Evolutionary conservation across 1,284 basidiomycete species (phyloP), one percentile per base, ranked within the genome.

Genomic region (Xanthoconium separans): DNA sequence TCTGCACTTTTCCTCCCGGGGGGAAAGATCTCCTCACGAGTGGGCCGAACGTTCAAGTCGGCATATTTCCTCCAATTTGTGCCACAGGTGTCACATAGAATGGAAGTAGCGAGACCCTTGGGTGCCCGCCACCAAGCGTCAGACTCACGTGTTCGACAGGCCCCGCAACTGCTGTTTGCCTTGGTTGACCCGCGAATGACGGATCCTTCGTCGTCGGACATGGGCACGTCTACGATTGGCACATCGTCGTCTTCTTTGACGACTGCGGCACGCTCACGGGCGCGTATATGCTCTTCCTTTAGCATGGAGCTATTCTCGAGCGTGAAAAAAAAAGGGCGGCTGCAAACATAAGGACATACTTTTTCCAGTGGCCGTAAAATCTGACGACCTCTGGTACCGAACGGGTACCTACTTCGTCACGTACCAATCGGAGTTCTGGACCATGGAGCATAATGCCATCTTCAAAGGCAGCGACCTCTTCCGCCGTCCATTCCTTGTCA

Each of bases 11-110:
- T 80, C 70, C 82, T 85, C 44, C 74, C 75, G 0, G 75, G 63
- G 4, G 75, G 70, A 1, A 59, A 61, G 0, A 77, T 74, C 42
- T 90, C 89, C 54, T 91, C 90, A 22, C 89, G 79, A 30, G 83
- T 62, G 6, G 84, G 84, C 39, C 87, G 77, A 18, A 89, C 84
- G 62, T 87, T 89, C 41, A 91, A 73, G 62, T 95, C 91, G 0
- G 91, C 93, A 66, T 95, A 95, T 71, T 94, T 95, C 59, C 93
- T 77, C 85, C 92, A 95, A 61, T 83, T 85, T 36, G 79, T 77
- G 47, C 93, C 92, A 65, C 93, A 95, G 31, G 71, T 78, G 47
- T 93, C 89, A 70, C 93, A 93, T 59, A 95, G 81, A 44, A 93
- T 78, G 52, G 77, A 78, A 2, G 81, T 84, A 20, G 77, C 76